These are phyloP conservation scores for Camelina sativa DNA, from an alignment of 345 rosid species.

Conservation along the genomic window DNA sequence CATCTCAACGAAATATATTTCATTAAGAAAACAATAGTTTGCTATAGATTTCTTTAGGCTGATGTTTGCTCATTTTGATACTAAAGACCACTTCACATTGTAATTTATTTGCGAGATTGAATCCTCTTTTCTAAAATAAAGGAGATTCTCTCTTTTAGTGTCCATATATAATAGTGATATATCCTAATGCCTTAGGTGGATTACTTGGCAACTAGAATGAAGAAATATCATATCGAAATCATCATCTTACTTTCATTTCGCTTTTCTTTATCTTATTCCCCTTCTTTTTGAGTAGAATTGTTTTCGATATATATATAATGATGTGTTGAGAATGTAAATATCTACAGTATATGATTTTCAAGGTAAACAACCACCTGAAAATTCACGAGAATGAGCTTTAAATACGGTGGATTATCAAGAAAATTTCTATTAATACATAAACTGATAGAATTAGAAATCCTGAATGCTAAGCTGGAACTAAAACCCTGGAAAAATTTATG, in stretches of 20 bases:
- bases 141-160: conserved; percentile 23
- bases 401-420: too few species aligned
- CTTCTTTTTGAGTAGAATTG: not conserved
- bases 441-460: too few species aligned
- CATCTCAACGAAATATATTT: not conserved
- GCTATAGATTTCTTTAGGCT: not conserved
- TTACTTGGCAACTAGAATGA: conserved; percentile 32
- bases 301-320: not conserved
- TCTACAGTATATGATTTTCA: too few species aligned
- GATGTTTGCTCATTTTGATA: conserved; percentile 13
- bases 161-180: conserved; percentile 20
- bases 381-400: too few species aligned
- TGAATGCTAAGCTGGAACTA: too few species aligned
- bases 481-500: too few species aligned
- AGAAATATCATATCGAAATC: conserved; percentile 1
- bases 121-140: conserved; percentile 18
- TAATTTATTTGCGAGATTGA: conserved; percentile 11
- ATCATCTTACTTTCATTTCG: not conserved
- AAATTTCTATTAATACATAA: too few species aligned
- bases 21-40: not conserved
- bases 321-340: too few species aligned
- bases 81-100: conserved; percentile 4
- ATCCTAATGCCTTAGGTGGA: conserved; percentile 24
- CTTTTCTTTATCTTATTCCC: not conserved
- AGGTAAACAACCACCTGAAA: too few species aligned